Evolutionary conservation across 768 basidiomycete species (phyloP).

Genomic region (Calocera viscosa): DNA sequence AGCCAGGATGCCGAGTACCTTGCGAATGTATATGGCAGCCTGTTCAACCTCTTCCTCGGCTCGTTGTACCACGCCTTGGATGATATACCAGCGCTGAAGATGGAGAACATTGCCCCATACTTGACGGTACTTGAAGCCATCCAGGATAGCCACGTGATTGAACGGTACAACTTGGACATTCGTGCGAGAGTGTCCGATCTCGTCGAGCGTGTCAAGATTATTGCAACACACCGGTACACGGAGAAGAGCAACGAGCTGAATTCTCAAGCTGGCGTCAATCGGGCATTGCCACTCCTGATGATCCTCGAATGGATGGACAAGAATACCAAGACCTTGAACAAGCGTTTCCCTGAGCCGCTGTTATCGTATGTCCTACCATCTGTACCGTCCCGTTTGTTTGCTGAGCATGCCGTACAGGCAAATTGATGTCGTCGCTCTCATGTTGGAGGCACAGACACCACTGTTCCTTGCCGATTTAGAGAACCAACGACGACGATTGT

Average conservation of each 20-base stretch:
- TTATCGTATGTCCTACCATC: conserved; percentile 46
- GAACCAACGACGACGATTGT: conserved; percentile 54
- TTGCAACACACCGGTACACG: conserved; percentile 51
- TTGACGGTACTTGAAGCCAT: conserved; percentile 59
- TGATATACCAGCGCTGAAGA: conserved; percentile 57
- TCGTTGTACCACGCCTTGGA: conserved; percentile 77
- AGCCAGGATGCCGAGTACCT: conserved; percentile 62
- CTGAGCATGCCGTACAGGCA: conserved; percentile 32
- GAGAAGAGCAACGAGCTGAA: conserved; percentile 49
- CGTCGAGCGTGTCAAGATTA: conserved; percentile 47
- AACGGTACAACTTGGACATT: conserved; percentile 62
- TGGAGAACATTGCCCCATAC: conserved; percentile 51
- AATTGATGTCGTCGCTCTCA: conserved; percentile 62
- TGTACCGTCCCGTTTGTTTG: conserved; percentile 1
- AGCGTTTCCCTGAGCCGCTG: conserved; percentile 73
- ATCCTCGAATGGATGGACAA: conserved; percentile 89
- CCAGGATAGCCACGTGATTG: conserved; percentile 54
- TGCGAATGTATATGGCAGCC: conserved; percentile 49
- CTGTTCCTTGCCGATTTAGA: conserved; percentile 54
- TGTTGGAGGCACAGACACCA: conserved; percentile 57
- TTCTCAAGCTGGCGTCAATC: conserved; percentile 57
- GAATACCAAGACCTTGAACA: conserved; percentile 65
- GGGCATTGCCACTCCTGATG: conserved; percentile 64
- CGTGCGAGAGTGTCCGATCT: conserved; percentile 53
- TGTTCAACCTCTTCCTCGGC: conserved; percentile 81